Base-by-base conservation (phyloP, 2,329 filamentous ascomycete species). In the Alternaria rosae region DNA sequence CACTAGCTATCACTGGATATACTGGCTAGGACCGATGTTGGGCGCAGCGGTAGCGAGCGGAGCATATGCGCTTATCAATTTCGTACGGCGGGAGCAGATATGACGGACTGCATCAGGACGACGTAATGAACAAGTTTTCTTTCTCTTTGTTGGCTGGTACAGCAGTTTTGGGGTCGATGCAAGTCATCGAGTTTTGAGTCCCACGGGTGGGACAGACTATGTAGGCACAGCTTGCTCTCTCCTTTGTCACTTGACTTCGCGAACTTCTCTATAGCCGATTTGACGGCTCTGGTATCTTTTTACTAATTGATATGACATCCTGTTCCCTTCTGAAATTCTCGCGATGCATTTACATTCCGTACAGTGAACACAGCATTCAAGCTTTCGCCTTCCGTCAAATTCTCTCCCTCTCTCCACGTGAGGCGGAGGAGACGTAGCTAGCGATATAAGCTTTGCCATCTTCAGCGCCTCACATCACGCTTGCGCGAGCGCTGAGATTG, bases 41-140 rank as follows among this genome's bases (percentile, higher is more conserved):
- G 82, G 82, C 1, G 65, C 69, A 13, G 70, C 79, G 1, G 70
- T 85, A 6, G 84, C 84, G 0, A 81, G 81, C 11, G 83, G 77
- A 5, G 84, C 84, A 59, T 86, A 82, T 47, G 70, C 67, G 48
- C 72, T 85, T 20, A 77, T 86, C n/a, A 66, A 68, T 2, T 67
- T 57, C 42, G 59, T 70, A 1, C 65, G 65, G 12, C 25, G 28
- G 5, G 54, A 61, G 21, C 50, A 42, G 9, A 11, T 42, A 43
- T 57, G 17, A 38, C 9, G 17, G 3, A 23, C n/a, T 10, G 25
- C 12, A 8, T 25, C 38, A 20, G 17, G 17, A 74, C 71, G 8
- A 51, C 17, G 25, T 41, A 28, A 28, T 25, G 47, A 35, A 51
- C 13, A 15, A 12, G 5, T 7, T n/a, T 2, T 17, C 6, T 23